Percentiles rank a stretch among this genome's conserved stretches.
Evolutionary conservation across 176 grass and related monocot species (phyloP).

Genomic region (Ensete ventricosum): DNA sequence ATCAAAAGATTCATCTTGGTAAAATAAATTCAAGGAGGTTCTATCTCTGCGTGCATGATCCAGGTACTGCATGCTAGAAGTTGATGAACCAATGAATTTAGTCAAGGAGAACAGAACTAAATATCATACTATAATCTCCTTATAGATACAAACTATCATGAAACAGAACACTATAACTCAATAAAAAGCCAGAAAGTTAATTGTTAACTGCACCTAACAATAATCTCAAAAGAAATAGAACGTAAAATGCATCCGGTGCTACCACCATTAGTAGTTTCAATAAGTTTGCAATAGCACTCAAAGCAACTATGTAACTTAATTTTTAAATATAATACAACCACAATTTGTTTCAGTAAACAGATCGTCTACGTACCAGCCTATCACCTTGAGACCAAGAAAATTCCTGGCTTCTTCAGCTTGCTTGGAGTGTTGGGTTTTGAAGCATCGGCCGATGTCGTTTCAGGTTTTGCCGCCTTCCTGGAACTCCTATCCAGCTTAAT

Average conservation of each 20-base stretch:
- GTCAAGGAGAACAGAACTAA: not conserved
- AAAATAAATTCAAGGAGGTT: no score
- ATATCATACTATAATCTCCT: not conserved
- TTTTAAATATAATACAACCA: not conserved
- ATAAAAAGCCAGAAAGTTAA: not conserved
- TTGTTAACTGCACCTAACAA: not conserved
- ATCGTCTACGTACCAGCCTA: not conserved
- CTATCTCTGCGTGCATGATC: no score
- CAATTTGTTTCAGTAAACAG: not conserved
- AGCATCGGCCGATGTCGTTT: constrained; percentile 24
- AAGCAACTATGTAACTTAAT: not conserved
- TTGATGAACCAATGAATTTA: not conserved
- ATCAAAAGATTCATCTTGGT: no score
- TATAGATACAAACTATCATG: not conserved
- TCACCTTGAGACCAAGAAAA: constrained; percentile 64
- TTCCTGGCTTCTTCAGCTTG: constrained; percentile 56
- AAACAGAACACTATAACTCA: not conserved
- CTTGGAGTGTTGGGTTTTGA: constrained; percentile 82
- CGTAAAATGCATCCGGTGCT: not conserved
- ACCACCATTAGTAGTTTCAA: not conserved
- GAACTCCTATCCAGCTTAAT: constrained; percentile 90
- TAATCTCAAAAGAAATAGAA: constrained; percentile 1
- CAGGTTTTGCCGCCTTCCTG: constrained; percentile 36
- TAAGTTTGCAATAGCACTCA: not conserved
- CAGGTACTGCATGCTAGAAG: no score